Conservation (phyloP, 2,329 filamentous ascomycete genomes). For the Dothistroma pini region DNA sequence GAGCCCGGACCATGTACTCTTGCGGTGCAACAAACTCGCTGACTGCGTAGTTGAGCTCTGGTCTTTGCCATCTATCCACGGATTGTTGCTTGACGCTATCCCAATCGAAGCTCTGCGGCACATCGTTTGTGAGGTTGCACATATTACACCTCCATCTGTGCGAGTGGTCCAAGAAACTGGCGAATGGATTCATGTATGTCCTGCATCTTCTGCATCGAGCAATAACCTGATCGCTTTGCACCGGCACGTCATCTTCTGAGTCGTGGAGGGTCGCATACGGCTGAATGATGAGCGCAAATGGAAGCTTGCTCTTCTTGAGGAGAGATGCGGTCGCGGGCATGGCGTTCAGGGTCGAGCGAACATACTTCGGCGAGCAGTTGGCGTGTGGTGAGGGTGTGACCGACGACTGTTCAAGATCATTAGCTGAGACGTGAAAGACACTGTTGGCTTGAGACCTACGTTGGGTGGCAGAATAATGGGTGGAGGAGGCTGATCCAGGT, state of each 20-base stretch:
- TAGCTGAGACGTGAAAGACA: slow-evolving; percentile 1
- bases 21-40: slow-evolving; percentile 97
- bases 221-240: slow-evolving; percentile 96
- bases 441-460: slow-evolving; percentile 54
- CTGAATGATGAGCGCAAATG: slow-evolving; percentile 93
- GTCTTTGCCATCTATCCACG: slow-evolving; percentile 85
- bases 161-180: slow-evolving; percentile 92
- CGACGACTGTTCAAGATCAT: slow-evolving; percentile 59
- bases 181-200: slow-evolving; percentile 97
- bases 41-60: slow-evolving; percentile 92
- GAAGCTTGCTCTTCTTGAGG: slow-evolving; percentile 93
- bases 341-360: slow-evolving; percentile 91
- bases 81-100: slow-evolving; percentile 87
- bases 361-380: slow-evolving; percentile 90
- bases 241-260: slow-evolving; percentile 81
- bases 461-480: slow-evolving; percentile 88
- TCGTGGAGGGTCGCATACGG: slow-evolving; percentile 93
- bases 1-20: slow-evolving; percentile 98
- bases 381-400: slow-evolving; percentile 86
- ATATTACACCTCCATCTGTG: slow-evolving; percentile 99
- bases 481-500: slow-evolving; percentile 86
- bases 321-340: slow-evolving; percentile 89
- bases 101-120: slow-evolving; percentile 99
- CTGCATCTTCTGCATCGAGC: slow-evolving; percentile 92
- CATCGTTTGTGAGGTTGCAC: slow-evolving; percentile 98